Percentiles rank a stretch among this genome's conserved stretches.
Conservation (phyloP, 352 stramenopile genomes). For the Achlya hypogyna region DNA sequence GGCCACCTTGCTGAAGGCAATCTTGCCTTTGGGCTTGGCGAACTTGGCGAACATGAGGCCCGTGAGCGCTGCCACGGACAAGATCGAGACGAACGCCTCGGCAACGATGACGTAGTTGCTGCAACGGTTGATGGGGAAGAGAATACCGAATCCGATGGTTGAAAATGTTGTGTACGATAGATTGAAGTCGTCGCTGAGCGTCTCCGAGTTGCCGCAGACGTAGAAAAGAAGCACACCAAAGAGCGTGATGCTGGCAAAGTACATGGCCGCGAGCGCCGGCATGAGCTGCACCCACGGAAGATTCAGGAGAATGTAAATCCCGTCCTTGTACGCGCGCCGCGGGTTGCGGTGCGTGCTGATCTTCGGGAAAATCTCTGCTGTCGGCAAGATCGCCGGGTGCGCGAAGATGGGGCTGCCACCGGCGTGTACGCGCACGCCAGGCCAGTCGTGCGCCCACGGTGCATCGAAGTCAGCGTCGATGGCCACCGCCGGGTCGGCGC, state of each 20-base stretch:
- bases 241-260: slow-evolving; percentile 41
- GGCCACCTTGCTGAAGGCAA: slow-evolving; percentile 72
- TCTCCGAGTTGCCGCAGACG: slow-evolving; percentile 41
- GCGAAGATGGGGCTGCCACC: slow-evolving; percentile 45
- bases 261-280: slow-evolving; percentile 32
- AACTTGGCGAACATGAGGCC: slow-evolving; percentile 83
- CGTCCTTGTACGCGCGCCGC: slow-evolving; percentile 67
- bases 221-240: slow-evolving; percentile 43
- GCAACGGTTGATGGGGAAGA: slow-evolving; percentile 58
- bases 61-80: slow-evolving; percentile 65
- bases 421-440: slow-evolving; percentile 59
- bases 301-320: slow-evolving; percentile 76
- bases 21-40: slow-evolving; percentile 67
- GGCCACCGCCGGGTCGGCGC: background rate
- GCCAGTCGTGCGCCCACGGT: slow-evolving; percentile 73
- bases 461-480: background rate
- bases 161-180: slow-evolving; percentile 78
- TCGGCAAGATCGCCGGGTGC: slow-evolving; percentile 39
- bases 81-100: slow-evolving; percentile 74
- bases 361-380: slow-evolving; percentile 46
- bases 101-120: slow-evolving; percentile 58
- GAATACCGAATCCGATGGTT: slow-evolving; percentile 74
- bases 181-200: slow-evolving; percentile 54
- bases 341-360: slow-evolving; percentile 54
- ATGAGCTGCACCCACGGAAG: slow-evolving; percentile 69